These are phyloP conservation scores for Thermothielavioides terrestris DNA, from an alignment of 495 filamentous ascomycete species.

Conservation along the genomic window DNA sequence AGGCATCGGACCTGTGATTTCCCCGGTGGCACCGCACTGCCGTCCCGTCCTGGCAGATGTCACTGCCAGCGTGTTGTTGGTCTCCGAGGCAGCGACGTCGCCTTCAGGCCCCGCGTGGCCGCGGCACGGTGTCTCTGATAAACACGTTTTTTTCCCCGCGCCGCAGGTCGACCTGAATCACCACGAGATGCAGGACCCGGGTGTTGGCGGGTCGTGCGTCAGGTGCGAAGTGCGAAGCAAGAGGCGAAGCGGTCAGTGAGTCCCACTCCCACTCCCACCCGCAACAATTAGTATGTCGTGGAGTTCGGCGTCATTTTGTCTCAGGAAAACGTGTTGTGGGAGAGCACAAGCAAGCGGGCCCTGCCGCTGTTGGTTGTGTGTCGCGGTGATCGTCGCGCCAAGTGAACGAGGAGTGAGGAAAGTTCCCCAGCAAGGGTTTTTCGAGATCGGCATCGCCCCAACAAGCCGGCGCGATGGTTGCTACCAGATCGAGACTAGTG, in stretches of 20 bases:
- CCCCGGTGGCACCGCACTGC: conserved; percentile 6
- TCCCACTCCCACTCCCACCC: background rate
- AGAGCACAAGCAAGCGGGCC: no score
- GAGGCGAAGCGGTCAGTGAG: background rate
- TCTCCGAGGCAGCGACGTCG: background rate
- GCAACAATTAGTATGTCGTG: background rate
- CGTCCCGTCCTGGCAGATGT: conserved; percentile 9
- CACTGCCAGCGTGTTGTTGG: background rate
- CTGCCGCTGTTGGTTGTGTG: no score
- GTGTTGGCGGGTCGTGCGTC: background rate
- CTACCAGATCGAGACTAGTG: conserved; percentile 17
- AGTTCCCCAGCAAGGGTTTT: conserved; percentile 4
- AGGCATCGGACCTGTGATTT: background rate
- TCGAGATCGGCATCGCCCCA: conserved; percentile 10
- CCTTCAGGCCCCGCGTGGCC: background rate
- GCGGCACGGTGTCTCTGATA: background rate
- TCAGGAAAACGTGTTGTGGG: no score
- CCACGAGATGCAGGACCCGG: background rate
- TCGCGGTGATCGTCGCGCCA: background rate
- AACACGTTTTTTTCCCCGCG: background rate
- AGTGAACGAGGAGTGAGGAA: conserved; percentile 2
- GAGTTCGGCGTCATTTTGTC: background rate
- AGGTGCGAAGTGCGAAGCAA: background rate
- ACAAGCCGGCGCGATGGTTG: conserved; percentile 13
- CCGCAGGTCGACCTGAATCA: background rate